Evolutionary conservation across 2,329 filamentous ascomycete genomes (phyloP).

Genomic region (Whalleya microplaca): DNA sequence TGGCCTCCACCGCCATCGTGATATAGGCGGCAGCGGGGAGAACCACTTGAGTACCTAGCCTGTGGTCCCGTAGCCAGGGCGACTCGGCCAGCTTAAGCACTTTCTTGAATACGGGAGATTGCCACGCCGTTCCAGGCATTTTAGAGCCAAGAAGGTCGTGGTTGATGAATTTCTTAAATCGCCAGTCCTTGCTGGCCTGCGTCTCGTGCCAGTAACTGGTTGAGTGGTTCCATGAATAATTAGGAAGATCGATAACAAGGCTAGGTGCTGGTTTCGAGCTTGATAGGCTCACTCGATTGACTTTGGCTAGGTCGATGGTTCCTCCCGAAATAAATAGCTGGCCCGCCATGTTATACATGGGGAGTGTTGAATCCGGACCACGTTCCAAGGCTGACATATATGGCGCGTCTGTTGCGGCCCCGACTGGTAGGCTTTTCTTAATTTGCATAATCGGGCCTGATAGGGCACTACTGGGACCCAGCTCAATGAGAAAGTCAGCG

Average conservation of each 20-base stretch:
- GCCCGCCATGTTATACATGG: slow-evolving; percentile 28
- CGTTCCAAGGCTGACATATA: slow-evolving; percentile 21
- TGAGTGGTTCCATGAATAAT: slow-evolving; percentile 32
- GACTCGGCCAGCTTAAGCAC: slow-evolving; percentile 15
- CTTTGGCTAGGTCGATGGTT: slow-evolving; percentile 17
- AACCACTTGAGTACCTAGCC: slow-evolving; percentile 47
- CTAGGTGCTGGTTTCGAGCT: not conserved
- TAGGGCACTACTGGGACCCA: slow-evolving; percentile 28
- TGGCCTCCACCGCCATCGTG: slow-evolving; percentile 38
- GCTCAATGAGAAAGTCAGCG: slow-evolving; percentile 29
- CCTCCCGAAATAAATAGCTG: slow-evolving; percentile 21
- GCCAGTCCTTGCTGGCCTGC: slow-evolving; percentile 27
- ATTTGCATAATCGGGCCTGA: slow-evolving; percentile 32
- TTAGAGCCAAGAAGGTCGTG: slow-evolving; percentile 31
- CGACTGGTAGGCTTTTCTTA: slow-evolving; percentile 1
- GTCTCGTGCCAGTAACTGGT: slow-evolving; percentile 31
- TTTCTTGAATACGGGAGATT: slow-evolving; percentile 14
- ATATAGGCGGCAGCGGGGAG: slow-evolving; percentile 45
- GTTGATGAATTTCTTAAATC: slow-evolving; percentile 11
- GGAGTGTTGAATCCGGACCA: slow-evolving; percentile 9
- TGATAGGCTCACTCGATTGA: slow-evolving; percentile 22
- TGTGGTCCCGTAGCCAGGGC: slow-evolving; percentile 51
- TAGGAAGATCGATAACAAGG: slow-evolving; percentile 30
- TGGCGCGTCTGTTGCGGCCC: not conserved
- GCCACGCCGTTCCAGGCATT: slow-evolving; percentile 20